These are phyloP conservation scores for Bertia moriformis DNA, from an alignment of 2,329 filamentous ascomycete genomes.

Conservation along the genomic window DNA sequence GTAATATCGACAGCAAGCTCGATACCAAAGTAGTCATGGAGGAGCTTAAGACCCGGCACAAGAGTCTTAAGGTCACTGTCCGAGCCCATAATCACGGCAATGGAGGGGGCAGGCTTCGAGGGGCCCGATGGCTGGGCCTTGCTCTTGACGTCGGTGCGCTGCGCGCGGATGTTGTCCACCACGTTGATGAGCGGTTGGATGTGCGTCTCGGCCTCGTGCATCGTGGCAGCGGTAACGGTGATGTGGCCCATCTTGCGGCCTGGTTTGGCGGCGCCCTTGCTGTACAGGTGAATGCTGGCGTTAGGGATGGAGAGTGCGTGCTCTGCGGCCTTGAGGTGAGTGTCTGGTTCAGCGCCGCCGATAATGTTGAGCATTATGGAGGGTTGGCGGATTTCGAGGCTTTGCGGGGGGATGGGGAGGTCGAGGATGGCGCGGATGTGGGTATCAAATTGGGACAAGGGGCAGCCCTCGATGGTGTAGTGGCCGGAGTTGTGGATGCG, in stretches of 20 bases:
- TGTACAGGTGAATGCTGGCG: slow-evolving; percentile 54
- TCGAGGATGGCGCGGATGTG: slow-evolving; percentile 57
- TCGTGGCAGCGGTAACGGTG: slow-evolving; percentile 46
- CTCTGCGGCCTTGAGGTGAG: slow-evolving; percentile 25
- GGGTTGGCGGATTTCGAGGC: slow-evolving; percentile 31
- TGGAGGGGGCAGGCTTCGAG: slow-evolving; percentile 12
- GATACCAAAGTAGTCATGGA: slow-evolving; percentile 25
- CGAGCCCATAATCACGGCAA: slow-evolving; percentile 31
- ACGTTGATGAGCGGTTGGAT: slow-evolving; percentile 47
- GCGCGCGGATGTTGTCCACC: slow-evolving; percentile 17
- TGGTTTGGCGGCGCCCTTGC: slow-evolving; percentile 46
- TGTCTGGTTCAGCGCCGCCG: slow-evolving; percentile 29
- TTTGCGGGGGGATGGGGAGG: slow-evolving; percentile 28
- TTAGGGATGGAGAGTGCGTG: slow-evolving; percentile 40
- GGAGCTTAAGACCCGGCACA: slow-evolving; percentile 24
- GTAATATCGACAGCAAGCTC: slow-evolving; percentile 27
- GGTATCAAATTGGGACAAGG: slow-evolving; percentile 54
- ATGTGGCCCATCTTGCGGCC: slow-evolving; percentile 64
- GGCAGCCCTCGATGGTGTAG: slow-evolving; percentile 61
- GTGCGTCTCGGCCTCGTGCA: slow-evolving; percentile 43
- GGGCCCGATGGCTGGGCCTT: background rate
- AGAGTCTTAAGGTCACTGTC: slow-evolving; percentile 27
- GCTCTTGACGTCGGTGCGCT: slow-evolving; percentile 7
- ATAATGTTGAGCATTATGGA: slow-evolving; percentile 45
- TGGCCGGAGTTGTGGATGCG: slow-evolving; percentile 60